Evolutionary conservation across 2,329 filamentous ascomycete genomes (phyloP), one percentile per base, ranked within the genome.

Genomic region (Hirsutella rhossiliensis): DNA sequence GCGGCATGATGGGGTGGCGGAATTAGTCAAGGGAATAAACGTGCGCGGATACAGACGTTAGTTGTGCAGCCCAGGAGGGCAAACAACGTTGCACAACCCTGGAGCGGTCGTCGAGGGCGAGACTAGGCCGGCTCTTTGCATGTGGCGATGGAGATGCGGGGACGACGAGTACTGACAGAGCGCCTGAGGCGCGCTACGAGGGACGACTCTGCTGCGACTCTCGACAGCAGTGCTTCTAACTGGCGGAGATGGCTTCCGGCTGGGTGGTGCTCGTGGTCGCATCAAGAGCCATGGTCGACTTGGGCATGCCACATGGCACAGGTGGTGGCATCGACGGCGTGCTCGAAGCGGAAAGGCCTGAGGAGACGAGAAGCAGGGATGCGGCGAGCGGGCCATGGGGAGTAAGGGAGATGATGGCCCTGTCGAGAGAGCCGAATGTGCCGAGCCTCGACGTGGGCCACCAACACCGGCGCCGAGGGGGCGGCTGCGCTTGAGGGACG

Each of bases 291-390:
- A 36, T 27, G 19, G 37, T 23, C 20, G 23, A 23, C 13, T 36
- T 1, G 15, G 41, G n/a, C n/a, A 31, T 43, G 42, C 38, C 38
- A 40, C 42, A 43, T 43, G 37, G 42, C 29, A 37, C 20, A 15
- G 37, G 28, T 13, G 12, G 29, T 23, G 15, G 11, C 27, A 20
- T 27, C 27, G 39, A 42, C 32, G 32, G n/a, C 31, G 5, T n/a
- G 5, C 8, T 34, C 23, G 39, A 11, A 18, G 11, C 19, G 39
- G 45, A 17, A 17, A 41, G 28, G 39, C 15, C 39, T 7, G 27
- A 5, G n/a, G 17, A 23, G 23, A 28, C 19, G 19, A 29, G 23
- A 23, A 32, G 43, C 34, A 43, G 27, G 44, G 41, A 37, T 44
- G 30, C 15, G 38, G 39, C 42, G 27, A 44, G 23, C 17, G 41